A percentile compares a stretch with the other conserved stretches of the same genome.
Conservation (phyloP, 1,284 basidiomycete genomes). For the Microbotryum saponariae region DNA sequence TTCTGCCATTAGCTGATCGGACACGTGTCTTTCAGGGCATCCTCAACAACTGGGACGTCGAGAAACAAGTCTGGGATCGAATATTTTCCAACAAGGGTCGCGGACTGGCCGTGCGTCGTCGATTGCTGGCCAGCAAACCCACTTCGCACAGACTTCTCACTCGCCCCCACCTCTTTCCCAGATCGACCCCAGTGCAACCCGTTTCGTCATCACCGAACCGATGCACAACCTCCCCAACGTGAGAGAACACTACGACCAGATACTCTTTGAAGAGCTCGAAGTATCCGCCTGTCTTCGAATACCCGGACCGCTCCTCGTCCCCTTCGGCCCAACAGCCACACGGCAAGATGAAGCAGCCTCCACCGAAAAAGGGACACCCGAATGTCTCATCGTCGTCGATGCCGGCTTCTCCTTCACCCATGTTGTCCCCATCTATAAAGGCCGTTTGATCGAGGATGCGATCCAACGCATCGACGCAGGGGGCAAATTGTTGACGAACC, state of each 20-base stretch:
- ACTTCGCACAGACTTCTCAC: constrained; percentile 10
- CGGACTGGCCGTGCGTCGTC: constrained; percentile 14
- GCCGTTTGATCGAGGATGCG: constrained; percentile 65
- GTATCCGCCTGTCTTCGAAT: constrained; percentile 73
- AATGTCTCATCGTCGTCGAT: constrained; percentile 77
- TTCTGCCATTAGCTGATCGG: background rate
- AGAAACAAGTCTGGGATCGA: constrained; percentile 84
- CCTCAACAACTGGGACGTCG: constrained; percentile 82
- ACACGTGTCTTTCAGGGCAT: constrained; percentile 55
- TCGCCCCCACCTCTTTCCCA: constrained; percentile 38
- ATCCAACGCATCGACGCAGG: constrained; percentile 84
- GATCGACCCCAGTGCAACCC: constrained; percentile 63
- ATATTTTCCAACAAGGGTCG: constrained; percentile 54
- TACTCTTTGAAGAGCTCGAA: constrained; percentile 93
- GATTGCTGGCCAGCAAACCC: no score
- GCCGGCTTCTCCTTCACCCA: constrained; percentile 89
- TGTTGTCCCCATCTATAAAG: constrained; percentile 71
- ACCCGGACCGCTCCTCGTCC: constrained; percentile 67
- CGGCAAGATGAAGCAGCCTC: constrained; percentile 38
- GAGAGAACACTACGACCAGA: constrained; percentile 83
- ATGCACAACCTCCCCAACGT: constrained; percentile 87
- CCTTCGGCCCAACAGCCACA: constrained; percentile 51
- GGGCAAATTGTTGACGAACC: constrained; percentile 88
- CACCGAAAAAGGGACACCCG: constrained; percentile 49
- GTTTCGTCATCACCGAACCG: constrained; percentile 80